A percentile compares a stretch with the other conserved stretches of the same genome.
These are phyloP conservation scores for Ulota crispa DNA, from an alignment of 225 moss, liverwort and hornwort genomes.

Conservation along the genomic window DNA sequence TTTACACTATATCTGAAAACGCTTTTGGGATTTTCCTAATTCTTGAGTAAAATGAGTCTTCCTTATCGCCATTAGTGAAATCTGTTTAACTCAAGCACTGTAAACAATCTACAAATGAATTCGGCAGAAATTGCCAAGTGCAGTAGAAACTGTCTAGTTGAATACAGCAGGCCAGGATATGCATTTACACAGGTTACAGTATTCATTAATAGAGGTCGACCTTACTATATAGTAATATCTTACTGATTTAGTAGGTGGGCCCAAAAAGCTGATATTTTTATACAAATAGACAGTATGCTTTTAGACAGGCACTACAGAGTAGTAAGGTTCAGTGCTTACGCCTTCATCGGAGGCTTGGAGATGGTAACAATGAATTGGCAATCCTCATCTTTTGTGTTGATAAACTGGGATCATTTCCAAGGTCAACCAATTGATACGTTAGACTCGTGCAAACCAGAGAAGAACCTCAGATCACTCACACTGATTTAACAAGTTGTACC, in stretches of 20 bases:
- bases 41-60: background rate
- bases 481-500: background rate
- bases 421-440: background rate
- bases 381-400: slow-evolving; percentile 51
- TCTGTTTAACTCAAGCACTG: background rate
- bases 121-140: background rate
- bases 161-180: too few relatives aligned
- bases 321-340: slow-evolving; percentile 32
- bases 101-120: background rate
- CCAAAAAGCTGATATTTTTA: too few relatives aligned
- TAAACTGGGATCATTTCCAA: slow-evolving; percentile 31
- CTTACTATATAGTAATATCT: too few relatives aligned
- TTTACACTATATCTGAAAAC: background rate
- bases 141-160: too few relatives aligned
- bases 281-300: too few relatives aligned
- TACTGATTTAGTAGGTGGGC: too few relatives aligned
- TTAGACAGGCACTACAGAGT: too few relatives aligned
- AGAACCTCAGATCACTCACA: background rate
- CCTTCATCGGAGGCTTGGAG: slow-evolving; percentile 50
- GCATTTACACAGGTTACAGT: too few relatives aligned
- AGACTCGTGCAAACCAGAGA: background rate
- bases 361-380: slow-evolving; percentile 36
- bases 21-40: background rate
- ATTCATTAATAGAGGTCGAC: too few relatives aligned
- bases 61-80: background rate